Conservation (phyloP, 345 rosid species). For the Eucalyptus cloeziana region DNA sequence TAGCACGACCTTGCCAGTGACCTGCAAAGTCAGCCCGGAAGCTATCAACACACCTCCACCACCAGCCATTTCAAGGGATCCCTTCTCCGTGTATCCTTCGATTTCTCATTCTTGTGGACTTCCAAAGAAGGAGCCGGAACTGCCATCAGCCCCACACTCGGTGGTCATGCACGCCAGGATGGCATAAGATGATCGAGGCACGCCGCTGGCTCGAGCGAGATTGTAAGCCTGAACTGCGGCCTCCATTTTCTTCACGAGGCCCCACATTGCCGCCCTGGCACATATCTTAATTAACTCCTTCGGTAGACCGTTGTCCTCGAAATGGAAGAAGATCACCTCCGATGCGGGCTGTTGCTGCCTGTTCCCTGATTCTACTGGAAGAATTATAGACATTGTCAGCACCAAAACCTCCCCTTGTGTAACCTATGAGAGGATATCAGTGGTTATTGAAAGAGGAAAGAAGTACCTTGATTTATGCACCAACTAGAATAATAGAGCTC, state of each 20-base stretch:
- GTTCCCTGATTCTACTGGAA: not conserved
- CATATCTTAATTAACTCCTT: slow-evolving; percentile 1
- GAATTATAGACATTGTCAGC: not conserved
- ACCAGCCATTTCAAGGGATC: not conserved
- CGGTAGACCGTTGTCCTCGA: not conserved
- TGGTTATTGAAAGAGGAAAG: not conserved
- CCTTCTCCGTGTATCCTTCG: not conserved
- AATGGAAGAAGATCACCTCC: slow-evolving; percentile 6
- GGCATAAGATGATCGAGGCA: not conserved
- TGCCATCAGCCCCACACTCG: not conserved
- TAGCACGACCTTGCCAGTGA: not conserved
- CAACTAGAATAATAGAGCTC: slow-evolving; percentile 7
- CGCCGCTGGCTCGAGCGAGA: not conserved
- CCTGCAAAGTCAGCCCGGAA: not conserved
- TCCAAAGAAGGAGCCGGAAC: not conserved
- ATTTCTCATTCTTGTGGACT: not conserved
- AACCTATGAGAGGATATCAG: not conserved
- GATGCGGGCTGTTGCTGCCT: not conserved
- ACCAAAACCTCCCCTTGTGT: not conserved
- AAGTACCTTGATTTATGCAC: not conserved
- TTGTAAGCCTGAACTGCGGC: not conserved
- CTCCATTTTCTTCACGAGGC: slow-evolving; percentile 1
- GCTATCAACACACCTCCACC: not conserved
- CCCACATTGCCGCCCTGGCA: not conserved
- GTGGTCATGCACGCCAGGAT: not conserved